These are phyloP conservation scores for Murraya paniculata DNA, from an alignment of 345 rosid genomes.

Conservation along the genomic window DNA sequence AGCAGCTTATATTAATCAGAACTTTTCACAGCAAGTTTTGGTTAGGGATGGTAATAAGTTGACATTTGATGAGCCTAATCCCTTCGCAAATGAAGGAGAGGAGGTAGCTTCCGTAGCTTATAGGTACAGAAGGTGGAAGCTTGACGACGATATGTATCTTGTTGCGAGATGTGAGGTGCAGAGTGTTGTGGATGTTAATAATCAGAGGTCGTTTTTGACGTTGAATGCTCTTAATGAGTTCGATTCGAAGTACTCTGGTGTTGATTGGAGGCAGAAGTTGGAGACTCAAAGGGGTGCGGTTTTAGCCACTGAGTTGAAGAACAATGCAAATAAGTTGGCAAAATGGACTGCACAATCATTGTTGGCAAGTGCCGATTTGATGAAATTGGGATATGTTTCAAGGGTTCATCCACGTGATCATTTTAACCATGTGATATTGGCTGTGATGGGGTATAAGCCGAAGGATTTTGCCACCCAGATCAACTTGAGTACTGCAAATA, in stretches of 20 bases:
- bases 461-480: conserved; percentile 89
- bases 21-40: conserved; percentile 88
- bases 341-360: conserved; percentile 98
- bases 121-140: conserved; percentile 95
- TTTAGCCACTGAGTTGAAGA: conserved; percentile 92
- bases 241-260: conserved; percentile 90
- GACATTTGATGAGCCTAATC: conserved; percentile 81
- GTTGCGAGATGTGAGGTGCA: conserved; percentile 93
- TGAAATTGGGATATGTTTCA: conserved; percentile 95
- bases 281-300: conserved; percentile 99
- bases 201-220: conserved; percentile 74
- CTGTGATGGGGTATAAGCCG: conserved; percentile 87
- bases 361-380: conserved; percentile 85
- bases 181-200: conserved; percentile 76
- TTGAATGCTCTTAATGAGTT: conserved; percentile 94
- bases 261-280: conserved; percentile 98
- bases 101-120: conserved; percentile 97
- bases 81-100: conserved; percentile 86
- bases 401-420: conserved; percentile 99
- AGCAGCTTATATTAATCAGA: conserved; percentile 83
- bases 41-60: conserved; percentile 80
- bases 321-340: conserved; percentile 91
- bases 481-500: conserved; percentile 75
- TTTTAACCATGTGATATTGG: conserved; percentile 87
- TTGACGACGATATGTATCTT: conserved; percentile 69